Percentiles rank a stretch among this genome's conserved stretches.
phyloP scores from a whole-genome alignment of 2,329 filamentous ascomycete species.

The Aspergillus novofumigatus region DNA sequence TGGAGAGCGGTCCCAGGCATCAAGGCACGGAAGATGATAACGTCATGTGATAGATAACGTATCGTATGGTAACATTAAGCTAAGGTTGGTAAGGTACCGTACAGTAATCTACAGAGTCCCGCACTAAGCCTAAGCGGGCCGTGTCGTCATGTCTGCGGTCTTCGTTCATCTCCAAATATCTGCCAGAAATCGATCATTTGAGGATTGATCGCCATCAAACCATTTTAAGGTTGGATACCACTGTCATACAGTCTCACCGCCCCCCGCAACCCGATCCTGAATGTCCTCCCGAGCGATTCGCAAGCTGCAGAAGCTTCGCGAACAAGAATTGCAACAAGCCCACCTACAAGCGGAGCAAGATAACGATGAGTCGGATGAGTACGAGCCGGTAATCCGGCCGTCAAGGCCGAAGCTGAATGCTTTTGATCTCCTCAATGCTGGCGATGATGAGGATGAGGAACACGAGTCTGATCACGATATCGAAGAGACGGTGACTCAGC shows the following conservation, averaged over 20 bases:
- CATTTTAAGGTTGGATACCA: background rate
- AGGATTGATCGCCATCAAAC: background rate
- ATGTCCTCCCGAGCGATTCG: conserved; percentile 67
- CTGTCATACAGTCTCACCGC: background rate
- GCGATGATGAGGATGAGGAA: conserved; percentile 38
- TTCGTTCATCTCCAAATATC: background rate
- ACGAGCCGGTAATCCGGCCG: conserved; percentile 31
- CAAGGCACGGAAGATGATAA: conserved; percentile 1
- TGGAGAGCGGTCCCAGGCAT: conserved; percentile 1
- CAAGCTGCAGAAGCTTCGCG: conserved; percentile 59
- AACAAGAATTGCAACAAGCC: conserved; percentile 50
- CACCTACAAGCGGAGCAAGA: conserved; percentile 36
- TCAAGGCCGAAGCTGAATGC: conserved; percentile 46
- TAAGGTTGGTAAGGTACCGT: background rate
- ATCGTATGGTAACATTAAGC: conserved; percentile 4
- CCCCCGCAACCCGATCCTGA: conserved; percentile 4
- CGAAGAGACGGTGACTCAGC: conserved; percentile 12
- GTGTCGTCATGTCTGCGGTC: conserved; percentile 32
- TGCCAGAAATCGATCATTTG: background rate
- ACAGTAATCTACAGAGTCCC: conserved; percentile 1
- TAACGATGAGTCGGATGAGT: conserved; percentile 37
- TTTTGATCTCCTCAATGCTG: conserved; percentile 51
- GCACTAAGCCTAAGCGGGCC: conserved; percentile 22
- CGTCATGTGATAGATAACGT: background rate
- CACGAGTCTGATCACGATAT: conserved; percentile 27